Base-by-base conservation (phyloP, 148 eudicot genomes). In the Camellia japonica region DNA sequence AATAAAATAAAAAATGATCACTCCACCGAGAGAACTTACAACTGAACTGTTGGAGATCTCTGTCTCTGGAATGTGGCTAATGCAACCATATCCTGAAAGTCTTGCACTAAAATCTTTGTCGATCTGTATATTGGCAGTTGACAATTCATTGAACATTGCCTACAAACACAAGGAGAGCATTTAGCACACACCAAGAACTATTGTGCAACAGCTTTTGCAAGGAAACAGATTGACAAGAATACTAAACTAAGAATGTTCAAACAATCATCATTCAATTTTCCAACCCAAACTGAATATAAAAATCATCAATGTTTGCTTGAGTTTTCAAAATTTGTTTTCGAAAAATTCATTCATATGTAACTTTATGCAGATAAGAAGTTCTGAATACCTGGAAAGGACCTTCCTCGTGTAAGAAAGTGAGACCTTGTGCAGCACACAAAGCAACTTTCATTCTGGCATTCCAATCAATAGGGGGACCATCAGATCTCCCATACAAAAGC, bases 81-180 rank as follows among this genome's bases (percentile, higher is more conserved):
- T 87, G 82, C 97, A 92, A 56, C 99, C 98, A 84, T 96, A 93
- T 86, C 99, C 98, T 16, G 99, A 93, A 69, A 93, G 95, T 86
- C 92, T 96, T 77, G 98, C 95, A 77, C 91, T 96, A 61, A 92
- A 96, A 84, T 96, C 98, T 76, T 96, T 96, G 85, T 93, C 98
- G 70, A 96, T 89, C 80, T 96, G 98, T 87, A 96, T 91, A 87
- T 96, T 96, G 78, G 89, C 92, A 44, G 99, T 90, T 47, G 98
- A 93, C 81, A 93, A 96, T 78, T 91, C 98, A 70, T 87, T 88
- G 86, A 92, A 96, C 99, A 93, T 92, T 70, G 98, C 99, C 99
- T 96, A 92, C 78, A 69, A 67, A 78, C 43, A 54, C 30, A 19
- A 30, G 68, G 62, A 59, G 42, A 64, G 42, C 58, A 14, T 42